These are phyloP conservation scores for Yarrowia porcina DNA, from an alignment of 805 yeast species.

Conservation along the genomic window DNA sequence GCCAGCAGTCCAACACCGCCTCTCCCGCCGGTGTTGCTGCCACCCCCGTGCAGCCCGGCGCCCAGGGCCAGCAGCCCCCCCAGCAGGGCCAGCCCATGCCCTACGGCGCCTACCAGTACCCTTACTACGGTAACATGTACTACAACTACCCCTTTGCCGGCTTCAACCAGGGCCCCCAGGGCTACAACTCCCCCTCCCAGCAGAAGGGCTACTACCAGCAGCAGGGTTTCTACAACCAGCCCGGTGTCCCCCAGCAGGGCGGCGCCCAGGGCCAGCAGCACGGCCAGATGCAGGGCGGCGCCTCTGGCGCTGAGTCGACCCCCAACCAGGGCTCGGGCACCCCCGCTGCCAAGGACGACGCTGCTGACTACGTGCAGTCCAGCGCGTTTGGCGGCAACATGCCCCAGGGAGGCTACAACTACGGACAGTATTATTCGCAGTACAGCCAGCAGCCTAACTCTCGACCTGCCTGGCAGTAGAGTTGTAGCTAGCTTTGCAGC, in stretches of 20 bases:
- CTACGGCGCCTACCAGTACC: conserved; percentile 21
- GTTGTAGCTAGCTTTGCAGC: background rate
- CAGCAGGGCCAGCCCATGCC: conserved; percentile 26
- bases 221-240: conserved; percentile 25
- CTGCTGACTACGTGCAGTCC: background rate
- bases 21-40: conserved; percentile 25
- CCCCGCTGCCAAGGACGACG: conserved; percentile 16
- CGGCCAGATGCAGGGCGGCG: background rate
- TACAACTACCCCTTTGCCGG: conserved; percentile 25
- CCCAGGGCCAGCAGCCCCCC: conserved; percentile 14
- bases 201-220: conserved; percentile 26
- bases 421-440: conserved; percentile 24
- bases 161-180: conserved; percentile 23
- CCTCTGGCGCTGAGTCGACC: background rate
- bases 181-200: conserved; percentile 13
- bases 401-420: conserved; percentile 25
- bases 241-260: conserved; percentile 6
- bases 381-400: conserved; percentile 15
- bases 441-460: conserved; percentile 25
- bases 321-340: background rate
- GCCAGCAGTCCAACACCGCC: conserved; percentile 23
- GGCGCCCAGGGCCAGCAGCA: conserved; percentile 14
- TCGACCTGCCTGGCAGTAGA: conserved; percentile 23
- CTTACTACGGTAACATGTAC: conserved; percentile 26
- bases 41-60: conserved; percentile 25